Evolutionary conservation across 2,329 filamentous ascomycete species (phyloP).

Genomic region (Ophiosphaerella narmari): DNA sequence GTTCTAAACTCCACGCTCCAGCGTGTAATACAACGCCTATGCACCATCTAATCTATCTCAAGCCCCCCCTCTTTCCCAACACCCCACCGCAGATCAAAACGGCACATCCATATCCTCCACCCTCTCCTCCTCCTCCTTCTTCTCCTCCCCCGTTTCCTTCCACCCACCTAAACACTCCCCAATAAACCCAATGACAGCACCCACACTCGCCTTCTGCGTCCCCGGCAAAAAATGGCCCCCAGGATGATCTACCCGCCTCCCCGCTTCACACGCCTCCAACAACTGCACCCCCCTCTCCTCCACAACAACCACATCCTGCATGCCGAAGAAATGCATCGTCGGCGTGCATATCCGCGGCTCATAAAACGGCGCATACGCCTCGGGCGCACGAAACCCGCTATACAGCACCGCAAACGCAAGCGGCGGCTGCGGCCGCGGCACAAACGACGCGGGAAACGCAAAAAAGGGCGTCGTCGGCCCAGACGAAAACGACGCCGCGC

Average conservation of each 20-base stretch:
- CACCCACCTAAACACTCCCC: constrained; percentile 53
- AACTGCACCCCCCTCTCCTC: constrained; percentile 72
- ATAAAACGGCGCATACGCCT: constrained; percentile 71
- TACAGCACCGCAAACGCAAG: constrained; percentile 76
- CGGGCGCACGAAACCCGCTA: constrained; percentile 72
- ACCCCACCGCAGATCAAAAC: constrained; percentile 52
- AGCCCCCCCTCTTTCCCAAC: constrained; percentile 22
- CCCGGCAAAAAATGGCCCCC: constrained; percentile 88
- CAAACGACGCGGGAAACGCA: constrained; percentile 55
- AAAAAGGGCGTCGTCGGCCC: constrained; percentile 28
- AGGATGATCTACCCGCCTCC: constrained; percentile 69
- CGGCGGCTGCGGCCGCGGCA: constrained; percentile 54
- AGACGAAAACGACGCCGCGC: constrained; percentile 30
- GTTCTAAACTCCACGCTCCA: constrained; percentile 33
- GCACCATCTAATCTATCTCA: constrained; percentile 8
- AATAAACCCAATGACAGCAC: constrained; percentile 75
- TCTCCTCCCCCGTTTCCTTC: constrained; percentile 37
- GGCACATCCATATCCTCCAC: constrained; percentile 72
- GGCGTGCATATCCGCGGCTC: constrained; percentile 77
- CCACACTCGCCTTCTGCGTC: constrained; percentile 77
- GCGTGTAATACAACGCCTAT: constrained; percentile 41
- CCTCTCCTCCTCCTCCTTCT: constrained; percentile 56
- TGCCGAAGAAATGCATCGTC: constrained; percentile 80
- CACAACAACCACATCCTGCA: constrained; percentile 85
- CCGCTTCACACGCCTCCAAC: constrained; percentile 64